phyloP scores from a whole-genome alignment of 352 stramenopile species.

The Phytophthora syringae region DNA sequence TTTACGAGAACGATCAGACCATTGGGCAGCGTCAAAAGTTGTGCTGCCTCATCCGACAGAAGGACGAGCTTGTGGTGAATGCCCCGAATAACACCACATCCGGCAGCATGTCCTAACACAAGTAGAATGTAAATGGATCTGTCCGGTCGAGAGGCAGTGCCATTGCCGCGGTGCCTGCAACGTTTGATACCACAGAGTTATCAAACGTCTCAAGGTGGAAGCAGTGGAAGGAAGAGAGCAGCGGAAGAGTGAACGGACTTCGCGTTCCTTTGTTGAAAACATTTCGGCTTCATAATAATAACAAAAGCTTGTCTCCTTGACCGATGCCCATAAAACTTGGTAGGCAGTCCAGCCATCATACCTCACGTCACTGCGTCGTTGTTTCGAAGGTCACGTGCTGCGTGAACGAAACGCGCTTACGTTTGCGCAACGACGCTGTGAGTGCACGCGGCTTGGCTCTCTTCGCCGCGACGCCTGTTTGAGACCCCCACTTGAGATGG shows the following conservation, averaged over 20 bases:
- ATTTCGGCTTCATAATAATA: conserved; percentile 32
- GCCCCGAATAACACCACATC: not conserved
- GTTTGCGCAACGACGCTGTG: conserved; percentile 72
- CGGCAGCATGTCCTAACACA: not conserved
- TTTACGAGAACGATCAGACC: conserved; percentile 4
- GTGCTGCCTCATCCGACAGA: conserved; percentile 2
- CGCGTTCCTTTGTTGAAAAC: conserved; percentile 19
- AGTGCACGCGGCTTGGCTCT: conserved; percentile 71
- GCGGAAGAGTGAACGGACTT: conserved; percentile 10
- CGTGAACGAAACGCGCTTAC: conserved; percentile 89
- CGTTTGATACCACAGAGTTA: not conserved
- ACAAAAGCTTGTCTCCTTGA: conserved; percentile 24
- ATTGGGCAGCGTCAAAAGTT: too few species aligned
- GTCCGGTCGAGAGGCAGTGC: not conserved
- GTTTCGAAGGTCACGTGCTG: conserved; percentile 87
- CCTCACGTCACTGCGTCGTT: conserved; percentile 27
- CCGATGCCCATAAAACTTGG: conserved; percentile 1
- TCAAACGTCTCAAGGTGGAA: conserved; percentile 7
- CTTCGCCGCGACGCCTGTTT: conserved; percentile 61
- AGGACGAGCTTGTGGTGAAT: not conserved
- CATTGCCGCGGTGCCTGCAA: not conserved
- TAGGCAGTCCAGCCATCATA: conserved; percentile 10
- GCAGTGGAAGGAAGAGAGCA: conserved; percentile 1
- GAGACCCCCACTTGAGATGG: conserved; percentile 85
- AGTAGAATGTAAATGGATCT: conserved; percentile 1